Percentiles rank a stretch among this genome's conserved stretches.
These are phyloP conservation scores for Aquanectria penicillioides DNA, from an alignment of 2,329 filamentous ascomycete genomes.

Conservation along the genomic window DNA sequence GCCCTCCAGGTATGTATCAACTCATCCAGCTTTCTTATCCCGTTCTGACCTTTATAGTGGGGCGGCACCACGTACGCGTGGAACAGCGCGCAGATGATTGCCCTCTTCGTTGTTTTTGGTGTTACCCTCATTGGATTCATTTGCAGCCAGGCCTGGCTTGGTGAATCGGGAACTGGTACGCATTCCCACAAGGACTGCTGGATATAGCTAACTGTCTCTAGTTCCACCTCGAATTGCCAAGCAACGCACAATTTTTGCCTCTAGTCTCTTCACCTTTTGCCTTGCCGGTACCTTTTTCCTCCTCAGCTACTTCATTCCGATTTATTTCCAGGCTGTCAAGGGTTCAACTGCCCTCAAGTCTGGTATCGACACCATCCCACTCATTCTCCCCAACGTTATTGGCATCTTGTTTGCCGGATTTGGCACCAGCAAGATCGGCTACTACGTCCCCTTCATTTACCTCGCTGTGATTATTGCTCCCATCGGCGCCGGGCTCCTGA, in stretches of 20 bases:
- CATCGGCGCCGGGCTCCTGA: slow-evolving; percentile 54
- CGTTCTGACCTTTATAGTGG: background rate
- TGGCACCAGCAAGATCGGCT: slow-evolving; percentile 46
- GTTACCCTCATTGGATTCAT: slow-evolving; percentile 3
- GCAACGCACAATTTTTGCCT: background rate
- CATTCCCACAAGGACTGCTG: background rate
- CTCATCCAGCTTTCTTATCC: background rate
- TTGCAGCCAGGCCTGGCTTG: background rate
- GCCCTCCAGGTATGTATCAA: background rate
- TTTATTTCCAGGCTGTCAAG: slow-evolving; percentile 61
- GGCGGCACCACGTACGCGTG: slow-evolving; percentile 2
- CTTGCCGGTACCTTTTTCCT: background rate
- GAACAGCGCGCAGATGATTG: background rate
- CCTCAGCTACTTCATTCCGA: slow-evolving; percentile 54
- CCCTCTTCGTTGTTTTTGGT: slow-evolving; percentile 1
- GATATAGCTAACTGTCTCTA: background rate
- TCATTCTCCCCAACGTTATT: slow-evolving; percentile 43
- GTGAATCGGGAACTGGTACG: slow-evolving; percentile 2
- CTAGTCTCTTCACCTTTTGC: slow-evolving; percentile 6
- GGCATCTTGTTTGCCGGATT: slow-evolving; percentile 41
- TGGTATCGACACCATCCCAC: slow-evolving; percentile 41
- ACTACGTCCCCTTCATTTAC: slow-evolving; percentile 55
- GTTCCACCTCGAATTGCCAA: background rate
- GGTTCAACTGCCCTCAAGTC: slow-evolving; percentile 37
- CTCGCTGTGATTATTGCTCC: slow-evolving; percentile 44